Evolutionary conservation across 352 stramenopile species (phyloP).

Genomic region (Pythium aquatile): DNA sequence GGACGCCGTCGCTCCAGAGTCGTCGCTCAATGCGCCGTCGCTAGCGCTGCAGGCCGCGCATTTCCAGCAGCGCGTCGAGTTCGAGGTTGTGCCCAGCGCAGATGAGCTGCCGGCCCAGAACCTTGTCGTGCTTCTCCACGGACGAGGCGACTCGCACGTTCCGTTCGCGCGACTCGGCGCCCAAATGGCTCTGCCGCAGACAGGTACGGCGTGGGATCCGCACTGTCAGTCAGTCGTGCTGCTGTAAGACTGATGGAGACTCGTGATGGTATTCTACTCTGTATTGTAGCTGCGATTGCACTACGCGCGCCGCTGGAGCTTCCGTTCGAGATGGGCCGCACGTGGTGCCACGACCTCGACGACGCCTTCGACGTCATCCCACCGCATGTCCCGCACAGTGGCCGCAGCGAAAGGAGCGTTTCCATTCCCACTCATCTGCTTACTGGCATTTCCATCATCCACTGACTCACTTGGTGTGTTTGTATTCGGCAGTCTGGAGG

Average conservation of each 20-base stretch:
- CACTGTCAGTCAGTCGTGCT: no score
- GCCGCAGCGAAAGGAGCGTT: slow-evolving; percentile 47
- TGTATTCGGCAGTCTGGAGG: slow-evolving; percentile 33
- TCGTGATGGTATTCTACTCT: no score
- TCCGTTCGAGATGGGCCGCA: slow-evolving; percentile 51
- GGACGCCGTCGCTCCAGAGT: not conserved
- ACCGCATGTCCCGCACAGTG: slow-evolving; percentile 30
- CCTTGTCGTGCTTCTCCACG: slow-evolving; percentile 60
- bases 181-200: slow-evolving; percentile 64
- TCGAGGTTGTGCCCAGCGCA: slow-evolving; percentile 27
- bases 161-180: slow-evolving; percentile 48
- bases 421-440: not conserved
- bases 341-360: slow-evolving; percentile 62
- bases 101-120: slow-evolving; percentile 41
- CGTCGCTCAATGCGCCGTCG: slow-evolving; percentile 4
- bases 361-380: slow-evolving; percentile 46
- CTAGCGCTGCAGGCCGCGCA: slow-evolving; percentile 11
- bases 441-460: not conserved
- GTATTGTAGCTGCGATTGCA: slow-evolving; percentile 29
- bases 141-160: slow-evolving; percentile 51
- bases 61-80: slow-evolving; percentile 18
- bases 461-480: not conserved
- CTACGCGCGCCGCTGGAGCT: slow-evolving; percentile 53
- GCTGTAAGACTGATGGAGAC: no score
- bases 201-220: slow-evolving; percentile 32